These are phyloP conservation scores for Claviceps sorghi DNA, from an alignment of 2,329 filamentous ascomycete species.

Conservation along the genomic window DNA sequence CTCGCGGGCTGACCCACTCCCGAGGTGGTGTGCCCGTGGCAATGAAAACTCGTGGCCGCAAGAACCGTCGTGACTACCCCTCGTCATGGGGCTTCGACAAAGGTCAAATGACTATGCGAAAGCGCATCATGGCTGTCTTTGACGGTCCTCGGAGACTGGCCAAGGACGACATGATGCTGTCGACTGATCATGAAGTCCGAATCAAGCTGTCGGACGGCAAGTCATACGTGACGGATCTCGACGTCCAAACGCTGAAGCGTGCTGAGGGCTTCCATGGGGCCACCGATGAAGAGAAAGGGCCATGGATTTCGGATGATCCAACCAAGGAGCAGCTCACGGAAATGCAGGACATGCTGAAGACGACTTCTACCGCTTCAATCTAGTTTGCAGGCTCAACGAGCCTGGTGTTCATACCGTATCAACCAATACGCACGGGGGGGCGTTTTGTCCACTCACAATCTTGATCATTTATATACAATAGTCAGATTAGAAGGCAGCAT, in stretches of 20 bases:
- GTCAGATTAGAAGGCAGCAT: constrained; percentile 1
- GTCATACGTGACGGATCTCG: constrained; percentile 81
- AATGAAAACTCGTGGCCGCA: constrained; percentile 53
- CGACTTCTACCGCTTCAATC: constrained; percentile 9
- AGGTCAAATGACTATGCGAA: constrained; percentile 96
- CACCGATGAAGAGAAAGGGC: constrained; percentile 74
- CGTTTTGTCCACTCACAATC: too few species aligned
- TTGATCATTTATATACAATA: background rate
- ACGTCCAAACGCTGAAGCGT: constrained; percentile 75
- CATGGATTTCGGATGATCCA: constrained; percentile 64
- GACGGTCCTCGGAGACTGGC: constrained; percentile 75
- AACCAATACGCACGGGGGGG: too few species aligned
- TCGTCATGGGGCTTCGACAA: constrained; percentile 84
- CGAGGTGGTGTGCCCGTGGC: constrained; percentile 53
- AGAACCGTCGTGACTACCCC: constrained; percentile 87
- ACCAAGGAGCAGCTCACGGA: constrained; percentile 44
- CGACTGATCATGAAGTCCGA: constrained; percentile 85
- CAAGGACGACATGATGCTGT: constrained; percentile 99
- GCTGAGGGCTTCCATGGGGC: constrained; percentile 72
- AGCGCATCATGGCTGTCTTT: constrained; percentile 85
- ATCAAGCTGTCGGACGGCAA: constrained; percentile 62
- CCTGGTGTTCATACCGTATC: background rate
- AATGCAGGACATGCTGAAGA: constrained; percentile 38
- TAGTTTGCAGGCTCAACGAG: background rate
- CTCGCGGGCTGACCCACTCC: constrained; percentile 61